These are phyloP conservation scores for Bocquillonia castaneifolia DNA, from an alignment of 441 rosid genomes.

Conservation along the genomic window DNA sequence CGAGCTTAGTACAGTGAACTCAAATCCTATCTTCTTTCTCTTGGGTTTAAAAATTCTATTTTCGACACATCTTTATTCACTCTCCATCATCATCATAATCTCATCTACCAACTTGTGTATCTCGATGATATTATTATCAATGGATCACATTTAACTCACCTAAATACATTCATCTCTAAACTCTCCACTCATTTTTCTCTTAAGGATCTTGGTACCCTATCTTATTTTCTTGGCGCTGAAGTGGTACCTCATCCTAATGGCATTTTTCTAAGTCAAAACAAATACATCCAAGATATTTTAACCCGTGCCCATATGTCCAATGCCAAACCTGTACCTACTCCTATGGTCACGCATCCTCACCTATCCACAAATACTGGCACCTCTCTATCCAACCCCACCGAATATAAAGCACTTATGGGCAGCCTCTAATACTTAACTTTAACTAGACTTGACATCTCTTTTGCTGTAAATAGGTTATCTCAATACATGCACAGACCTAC, in stretches of 20 bases:
- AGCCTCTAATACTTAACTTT: not conserved
- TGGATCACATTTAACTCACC: fast-evolving
- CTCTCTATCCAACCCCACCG: not conserved
- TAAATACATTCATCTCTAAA: not conserved
- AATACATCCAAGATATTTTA: not conserved
- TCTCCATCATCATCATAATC: not conserved
- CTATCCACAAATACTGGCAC: not conserved
- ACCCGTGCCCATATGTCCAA: not conserved
- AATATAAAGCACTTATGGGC: not conserved
- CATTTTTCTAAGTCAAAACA: not conserved
- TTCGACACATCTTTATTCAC: not conserved
- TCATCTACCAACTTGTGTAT: not conserved
- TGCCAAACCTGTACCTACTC: not conserved
- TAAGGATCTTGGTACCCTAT: not conserved
- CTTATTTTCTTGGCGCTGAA: not conserved
- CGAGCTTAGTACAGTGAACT: not conserved
- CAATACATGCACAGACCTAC: not conserved
- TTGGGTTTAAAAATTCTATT: not conserved
- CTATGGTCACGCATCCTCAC: not conserved
- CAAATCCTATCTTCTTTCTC: not conserved
- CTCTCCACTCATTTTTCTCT: not conserved
- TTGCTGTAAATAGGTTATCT: not conserved
- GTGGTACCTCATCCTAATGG: not conserved
- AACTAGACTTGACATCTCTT: not conserved
- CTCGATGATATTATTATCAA: not conserved